Base-by-base conservation (phyloP, 2,329 filamentous ascomycete genomes). In the Didymellaceae sp. region DNA sequence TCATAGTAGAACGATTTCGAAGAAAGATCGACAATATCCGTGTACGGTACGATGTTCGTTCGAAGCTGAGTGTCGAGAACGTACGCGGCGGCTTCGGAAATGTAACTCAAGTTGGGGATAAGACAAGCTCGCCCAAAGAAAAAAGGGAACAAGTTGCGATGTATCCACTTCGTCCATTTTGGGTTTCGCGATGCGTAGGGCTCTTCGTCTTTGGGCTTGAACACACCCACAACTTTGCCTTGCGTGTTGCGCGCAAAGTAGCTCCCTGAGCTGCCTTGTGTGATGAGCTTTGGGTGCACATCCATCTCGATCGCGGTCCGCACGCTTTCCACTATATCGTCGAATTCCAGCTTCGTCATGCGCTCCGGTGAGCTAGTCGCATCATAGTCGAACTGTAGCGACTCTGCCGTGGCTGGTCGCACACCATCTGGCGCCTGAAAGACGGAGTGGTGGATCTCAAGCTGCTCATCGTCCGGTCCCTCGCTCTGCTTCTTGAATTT, bases 101-200 rank as follows among this genome's bases (percentile, higher is more conserved):
- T 91, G 71, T 99, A 99, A 45, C 92, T 97, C 40, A 99, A 81
- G 67, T 99, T 99, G 47, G 94, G 94, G 71, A 99, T 99, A 45
- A 99, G 84, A 59, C 91, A 97, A 35, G 93, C 92, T 66, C 94
- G 82, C 14, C 94, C 94, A 66, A 99, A 99, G 74, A 90, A 97
- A 77, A 95, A 99, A 7, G 94, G 94, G 63, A 99, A 97, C 58
- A 99, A 72, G 72, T 99, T 99, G 58, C 94, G 83, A 74, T 99
- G 94, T 77, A 99, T 92, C 94, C 94, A 99, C 76, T 99, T 99
- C 63, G 95, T 97, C 93, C 93, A 97, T 73, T 99, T 99, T 5
- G 94, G 94, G 70, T 99, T 99, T 62, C 91, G 89, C 24, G 90
- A 94, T 1, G 94, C 94, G 70, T 97, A 99, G 1, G 94, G 94